Conservation (phyloP, 768 basidiomycete genomes). For the Mycena floridula region DNA sequence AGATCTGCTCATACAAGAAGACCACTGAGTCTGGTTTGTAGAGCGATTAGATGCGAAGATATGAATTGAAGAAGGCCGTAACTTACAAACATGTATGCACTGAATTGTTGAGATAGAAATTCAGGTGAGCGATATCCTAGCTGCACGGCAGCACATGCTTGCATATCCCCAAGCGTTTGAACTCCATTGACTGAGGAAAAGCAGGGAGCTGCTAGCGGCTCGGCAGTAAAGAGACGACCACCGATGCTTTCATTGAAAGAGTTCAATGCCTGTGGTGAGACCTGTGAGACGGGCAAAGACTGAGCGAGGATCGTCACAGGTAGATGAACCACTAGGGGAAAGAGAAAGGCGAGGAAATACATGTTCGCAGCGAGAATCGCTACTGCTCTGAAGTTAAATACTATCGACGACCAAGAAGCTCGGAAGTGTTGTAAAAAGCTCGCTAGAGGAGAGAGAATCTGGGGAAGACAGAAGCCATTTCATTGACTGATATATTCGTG, state of each 20-base stretch:
- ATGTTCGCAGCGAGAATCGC: too few relatives aligned
- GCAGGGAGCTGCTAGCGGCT: slow-evolving; percentile 25
- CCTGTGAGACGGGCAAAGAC: too few relatives aligned
- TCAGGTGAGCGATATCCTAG: slow-evolving; percentile 17
- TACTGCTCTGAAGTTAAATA: too few relatives aligned
- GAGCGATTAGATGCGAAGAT: neutral
- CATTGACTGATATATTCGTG: too few relatives aligned
- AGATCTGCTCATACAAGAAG: slow-evolving; percentile 24
- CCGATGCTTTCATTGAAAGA: slow-evolving; percentile 11
- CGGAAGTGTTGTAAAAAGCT: too few relatives aligned
- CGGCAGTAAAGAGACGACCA: slow-evolving; percentile 19
- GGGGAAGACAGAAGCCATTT: too few relatives aligned
- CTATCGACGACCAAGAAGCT: too few relatives aligned
- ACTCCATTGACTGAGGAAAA: slow-evolving; percentile 22
- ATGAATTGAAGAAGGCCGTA: neutral
- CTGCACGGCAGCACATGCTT: slow-evolving; percentile 21
- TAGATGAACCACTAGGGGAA: too few relatives aligned
- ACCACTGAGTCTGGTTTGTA: slow-evolving; percentile 30
- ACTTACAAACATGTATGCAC: slow-evolving; percentile 23
- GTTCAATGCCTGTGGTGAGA: neutral
- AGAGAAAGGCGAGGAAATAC: too few relatives aligned
- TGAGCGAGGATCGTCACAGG: too few relatives aligned
- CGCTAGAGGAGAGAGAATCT: too few relatives aligned
- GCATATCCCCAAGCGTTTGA: slow-evolving; percentile 7
- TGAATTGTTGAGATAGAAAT: slow-evolving; percentile 18